Evolutionary conservation across 805 yeast genomes (phyloP), one percentile per base, ranked within the genome.

Genomic region (Wickerhamiella hasegawae): DNA sequence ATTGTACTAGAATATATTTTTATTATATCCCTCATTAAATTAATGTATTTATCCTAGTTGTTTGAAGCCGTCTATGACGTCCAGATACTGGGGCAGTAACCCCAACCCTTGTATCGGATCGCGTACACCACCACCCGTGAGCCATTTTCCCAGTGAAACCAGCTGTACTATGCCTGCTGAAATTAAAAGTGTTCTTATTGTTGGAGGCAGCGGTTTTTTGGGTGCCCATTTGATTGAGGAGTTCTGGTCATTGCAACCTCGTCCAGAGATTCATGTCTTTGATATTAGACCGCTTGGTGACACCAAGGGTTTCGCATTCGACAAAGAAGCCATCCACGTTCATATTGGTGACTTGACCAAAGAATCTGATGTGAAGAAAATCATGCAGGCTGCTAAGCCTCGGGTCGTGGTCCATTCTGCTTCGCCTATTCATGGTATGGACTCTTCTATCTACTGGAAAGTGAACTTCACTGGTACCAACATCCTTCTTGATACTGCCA

Each of bases 181-280:
- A 14, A 45, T 61, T 20, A 57, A 69, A 23, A 68, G 78, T 2
- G 93, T 90, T 2, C 69, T 90, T 21, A 63, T 90, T 16, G 71
- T 90, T n/a, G 98, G 98, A 33, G 98, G 98, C 8, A 63, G 95
- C 4, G 98, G 98, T 0, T 90, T 90, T 46, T 67, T 90, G 16
- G 98, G 98, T 2, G 70, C 83, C 31, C 98, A 90, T 46, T 62
- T 90, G 44, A 73, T 90, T 29, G 85, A 85, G 48, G 90, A 82
- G 55, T 87, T 85, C 56, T 69, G 71, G 60, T 65, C 66, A 31
- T 59, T 67, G 25, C 50, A 67, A 11, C 79, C 90, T 17, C 61
- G 70, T 31, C 85, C 94, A 8, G 55, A 67, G 30, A 78, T 90
- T 40, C 78, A 76, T 49, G 93, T 90, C 14, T 81, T 90, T 52